These are phyloP conservation scores for Tetrapisispora arboricola DNA, from an alignment of 805 yeast species.

Conservation along the genomic window DNA sequence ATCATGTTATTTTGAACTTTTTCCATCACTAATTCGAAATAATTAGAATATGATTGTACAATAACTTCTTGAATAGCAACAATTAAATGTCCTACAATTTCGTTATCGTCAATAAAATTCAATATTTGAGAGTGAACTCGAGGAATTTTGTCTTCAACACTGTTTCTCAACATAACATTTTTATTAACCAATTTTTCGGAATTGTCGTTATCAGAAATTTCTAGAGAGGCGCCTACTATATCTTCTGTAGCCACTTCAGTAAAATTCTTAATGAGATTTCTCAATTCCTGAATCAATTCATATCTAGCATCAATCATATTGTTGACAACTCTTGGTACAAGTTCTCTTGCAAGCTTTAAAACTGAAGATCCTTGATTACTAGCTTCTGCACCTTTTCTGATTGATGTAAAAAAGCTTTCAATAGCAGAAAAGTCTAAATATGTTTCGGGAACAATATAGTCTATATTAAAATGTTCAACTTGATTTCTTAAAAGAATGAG, in stretches of 20 bases:
- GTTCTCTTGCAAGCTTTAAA: conserved; percentile 46
- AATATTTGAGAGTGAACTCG: conserved; percentile 42
- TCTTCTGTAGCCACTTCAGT: conserved; percentile 45
- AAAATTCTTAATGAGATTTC: conserved; percentile 59
- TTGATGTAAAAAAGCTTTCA: conserved; percentile 37
- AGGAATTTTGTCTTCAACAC: conserved; percentile 46
- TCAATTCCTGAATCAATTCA: conserved; percentile 65
- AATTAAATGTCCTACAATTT: conserved; percentile 40
- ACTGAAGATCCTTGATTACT: conserved; percentile 19
- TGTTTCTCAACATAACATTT: conserved; percentile 36
- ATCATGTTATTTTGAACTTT: conserved; percentile 15
- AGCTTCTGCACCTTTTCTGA: conserved; percentile 13
- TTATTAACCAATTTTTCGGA: conserved; percentile 14
- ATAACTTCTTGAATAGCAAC: conserved; percentile 60
- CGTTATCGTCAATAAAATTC: conserved; percentile 46
- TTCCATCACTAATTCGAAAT: conserved; percentile 31
- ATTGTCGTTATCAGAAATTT: conserved; percentile 19
- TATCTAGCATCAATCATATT: conserved; percentile 70
- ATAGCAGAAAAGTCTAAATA: conserved; percentile 77
- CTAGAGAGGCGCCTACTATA: conserved; percentile 39
- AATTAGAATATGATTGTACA: conserved; percentile 45
- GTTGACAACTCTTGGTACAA: conserved; percentile 70
- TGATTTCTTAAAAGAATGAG: conserved; percentile 61
- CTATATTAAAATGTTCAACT: conserved; percentile 69
- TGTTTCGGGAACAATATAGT: conserved; percentile 58